phyloP scores from a whole-genome alignment of 257 asterid species.

The Nicotiana sylvestris region DNA sequence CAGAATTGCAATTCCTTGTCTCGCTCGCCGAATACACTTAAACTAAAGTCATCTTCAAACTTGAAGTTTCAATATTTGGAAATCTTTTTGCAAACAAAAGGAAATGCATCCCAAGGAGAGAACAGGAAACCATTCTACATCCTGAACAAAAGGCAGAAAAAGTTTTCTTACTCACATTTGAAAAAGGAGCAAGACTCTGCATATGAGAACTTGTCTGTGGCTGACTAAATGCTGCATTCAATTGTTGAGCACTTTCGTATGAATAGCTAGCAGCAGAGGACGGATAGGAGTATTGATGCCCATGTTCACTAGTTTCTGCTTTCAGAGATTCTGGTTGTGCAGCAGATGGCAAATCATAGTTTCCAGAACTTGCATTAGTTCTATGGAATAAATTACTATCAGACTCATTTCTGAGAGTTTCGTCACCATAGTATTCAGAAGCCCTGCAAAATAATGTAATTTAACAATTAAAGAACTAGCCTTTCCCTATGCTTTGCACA shows the following conservation, averaged over 20 bases:
- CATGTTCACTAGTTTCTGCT: constrained; percentile 49
- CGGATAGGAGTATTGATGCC: constrained; percentile 54
- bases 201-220: constrained; percentile 50
- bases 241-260: constrained; percentile 47
- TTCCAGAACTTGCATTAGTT: constrained; percentile 41
- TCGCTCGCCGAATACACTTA: neutral
- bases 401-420: constrained; percentile 47
- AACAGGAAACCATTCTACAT: neutral
- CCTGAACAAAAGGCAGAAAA: neutral
- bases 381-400: constrained; percentile 50
- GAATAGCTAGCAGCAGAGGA: constrained; percentile 54
- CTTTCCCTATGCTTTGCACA: constrained; percentile 1
- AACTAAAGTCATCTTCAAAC: constrained; percentile 2
- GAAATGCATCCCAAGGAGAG: neutral
- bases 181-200: constrained; percentile 54
- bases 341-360: constrained; percentile 56
- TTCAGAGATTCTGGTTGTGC: constrained; percentile 58
- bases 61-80: neutral
- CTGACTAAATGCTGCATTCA: constrained; percentile 44
- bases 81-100: neutral
- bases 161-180: constrained; percentile 50
- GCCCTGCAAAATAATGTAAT: constrained; percentile 37
- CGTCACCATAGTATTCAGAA: constrained; percentile 54
- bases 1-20: neutral
- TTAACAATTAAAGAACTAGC: neutral